A percentile compares a stretch with the other conserved stretches of the same genome.
These are phyloP conservation scores for Phytophthora boehmeriae DNA, from an alignment of 352 stramenopile species.

Conservation along the genomic window DNA sequence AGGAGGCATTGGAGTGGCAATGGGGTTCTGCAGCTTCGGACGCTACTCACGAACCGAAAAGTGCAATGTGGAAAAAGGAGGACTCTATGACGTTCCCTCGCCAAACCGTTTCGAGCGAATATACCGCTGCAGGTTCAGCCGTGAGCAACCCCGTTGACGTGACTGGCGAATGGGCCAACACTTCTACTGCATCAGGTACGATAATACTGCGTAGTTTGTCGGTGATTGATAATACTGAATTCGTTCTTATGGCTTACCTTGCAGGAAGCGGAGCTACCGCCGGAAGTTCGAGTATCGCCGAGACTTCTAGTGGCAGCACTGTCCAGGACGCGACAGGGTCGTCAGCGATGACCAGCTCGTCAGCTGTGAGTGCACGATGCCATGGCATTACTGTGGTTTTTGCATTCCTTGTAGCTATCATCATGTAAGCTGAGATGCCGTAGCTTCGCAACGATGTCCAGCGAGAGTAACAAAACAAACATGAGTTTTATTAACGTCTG, in stretches of 20 bases:
- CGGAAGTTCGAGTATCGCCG: conserved; percentile 2
- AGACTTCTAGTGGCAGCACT: conserved; percentile 1
- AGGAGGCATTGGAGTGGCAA: conserved; percentile 56
- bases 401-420: conserved; percentile 5
- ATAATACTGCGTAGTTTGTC: too few species aligned
- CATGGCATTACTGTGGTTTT: conserved; percentile 1
- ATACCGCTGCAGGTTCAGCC: conserved; percentile 42
- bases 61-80: conserved; percentile 51
- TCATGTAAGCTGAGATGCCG: background rate
- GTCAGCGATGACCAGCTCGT: conserved; percentile 15
- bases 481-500: background rate
- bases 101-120: conserved; percentile 27
- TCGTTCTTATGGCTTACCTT: conserved; percentile 3
- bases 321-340: conserved; percentile 4
- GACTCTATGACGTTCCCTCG: conserved; percentile 55
- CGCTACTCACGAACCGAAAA: conserved; percentile 42
- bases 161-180: conserved; percentile 28
- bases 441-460: background rate
- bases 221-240: conserved; percentile 2
- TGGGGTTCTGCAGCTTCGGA: conserved; percentile 64
- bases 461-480: background rate
- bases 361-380: conserved; percentile 2
- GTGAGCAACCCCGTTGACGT: conserved; percentile 46
- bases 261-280: conserved; percentile 4
- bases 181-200: conserved; percentile 30